These are phyloP conservation scores for Trypanosoma boissoni DNA, from an alignment of 208 protist genomes.

Conservation along the genomic window DNA sequence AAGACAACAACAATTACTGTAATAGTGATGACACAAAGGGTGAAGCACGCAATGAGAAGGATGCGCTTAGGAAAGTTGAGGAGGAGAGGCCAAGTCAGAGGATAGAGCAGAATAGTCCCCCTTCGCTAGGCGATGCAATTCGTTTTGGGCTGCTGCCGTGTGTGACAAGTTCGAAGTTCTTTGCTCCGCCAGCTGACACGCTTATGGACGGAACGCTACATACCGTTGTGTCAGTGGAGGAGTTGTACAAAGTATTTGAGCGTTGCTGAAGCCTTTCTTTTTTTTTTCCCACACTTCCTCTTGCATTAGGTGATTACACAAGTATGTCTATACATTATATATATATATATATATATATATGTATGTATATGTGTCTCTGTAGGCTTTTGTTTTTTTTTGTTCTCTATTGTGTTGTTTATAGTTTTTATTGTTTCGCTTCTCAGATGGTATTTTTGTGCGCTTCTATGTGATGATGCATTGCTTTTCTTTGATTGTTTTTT, in stretches of 20 bases:
- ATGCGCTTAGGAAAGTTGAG: too few relatives aligned
- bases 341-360: neutral
- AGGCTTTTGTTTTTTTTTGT: slow-evolving; percentile 6
- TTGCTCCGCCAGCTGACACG: slow-evolving; percentile 44
- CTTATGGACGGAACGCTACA: slow-evolving; percentile 62
- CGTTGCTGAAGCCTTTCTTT: slow-evolving; percentile 48
- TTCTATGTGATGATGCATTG: too few relatives aligned
- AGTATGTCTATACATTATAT: too few relatives aligned
- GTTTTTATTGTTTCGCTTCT: too few relatives aligned
- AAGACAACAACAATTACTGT: neutral
- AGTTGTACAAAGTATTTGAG: slow-evolving; percentile 90
- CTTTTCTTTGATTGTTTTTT: too few relatives aligned
- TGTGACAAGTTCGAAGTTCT: slow-evolving; percentile 59
- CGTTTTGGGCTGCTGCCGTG: slow-evolving; percentile 68
- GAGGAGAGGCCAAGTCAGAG: neutral
- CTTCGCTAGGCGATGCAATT: slow-evolving; percentile 33
- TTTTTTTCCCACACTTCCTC: neutral
- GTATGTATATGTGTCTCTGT: neutral
- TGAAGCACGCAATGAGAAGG: slow-evolving; percentile 3
- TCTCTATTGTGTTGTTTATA: too few relatives aligned
- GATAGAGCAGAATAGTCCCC: neutral
- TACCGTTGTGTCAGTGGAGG: slow-evolving; percentile 77
- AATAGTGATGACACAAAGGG: slow-evolving; percentile 5
- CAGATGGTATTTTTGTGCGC: too few relatives aligned
- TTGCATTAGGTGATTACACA: too few relatives aligned